phyloP scores from a whole-genome alignment of 768 basidiomycete species.

The Filobasidium floriforme region DNA sequence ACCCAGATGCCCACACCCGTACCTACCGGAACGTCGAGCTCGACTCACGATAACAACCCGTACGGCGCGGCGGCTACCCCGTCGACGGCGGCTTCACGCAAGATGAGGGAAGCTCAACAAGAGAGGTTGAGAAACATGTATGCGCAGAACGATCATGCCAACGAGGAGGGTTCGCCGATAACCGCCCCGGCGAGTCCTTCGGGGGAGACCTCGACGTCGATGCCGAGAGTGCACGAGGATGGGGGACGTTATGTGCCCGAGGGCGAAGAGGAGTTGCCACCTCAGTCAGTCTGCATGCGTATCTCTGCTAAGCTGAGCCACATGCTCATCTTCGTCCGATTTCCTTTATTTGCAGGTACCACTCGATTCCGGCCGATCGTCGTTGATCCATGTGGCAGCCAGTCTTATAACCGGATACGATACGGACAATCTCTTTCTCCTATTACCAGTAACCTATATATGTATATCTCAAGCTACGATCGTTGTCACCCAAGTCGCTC shows the following conservation, averaged over 20 bases:
- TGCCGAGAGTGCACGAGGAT: slow-evolving; percentile 35
- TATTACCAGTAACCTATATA: no score
- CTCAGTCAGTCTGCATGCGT: slow-evolving; percentile 34
- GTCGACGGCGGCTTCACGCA: slow-evolving; percentile 25
- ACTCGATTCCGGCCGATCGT: slow-evolving; percentile 26
- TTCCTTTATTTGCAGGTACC: slow-evolving; percentile 24
- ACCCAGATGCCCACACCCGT: slow-evolving; percentile 21
- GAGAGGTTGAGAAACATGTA: slow-evolving; percentile 30
- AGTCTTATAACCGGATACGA: not conserved
- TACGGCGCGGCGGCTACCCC: slow-evolving; percentile 20
- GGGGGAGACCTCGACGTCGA: slow-evolving; percentile 16
- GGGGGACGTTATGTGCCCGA: slow-evolving; percentile 28
- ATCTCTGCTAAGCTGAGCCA: not conserved
- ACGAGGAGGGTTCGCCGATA: slow-evolving; percentile 12
- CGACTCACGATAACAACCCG: slow-evolving; percentile 5
- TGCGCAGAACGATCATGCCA: slow-evolving; percentile 1
- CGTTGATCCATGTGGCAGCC: not conserved
- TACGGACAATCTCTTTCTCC: not conserved
- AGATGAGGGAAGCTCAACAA: slow-evolving; percentile 42
- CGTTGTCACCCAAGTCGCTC: no score
- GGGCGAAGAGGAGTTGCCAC: slow-evolving; percentile 40
- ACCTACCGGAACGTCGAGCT: slow-evolving; percentile 23
- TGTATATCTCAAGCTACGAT: no score
- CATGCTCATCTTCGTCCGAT: not conserved
- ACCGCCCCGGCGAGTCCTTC: not conserved